Conservation (phyloP, 2,329 filamentous ascomycete species). For the Fusarium brachygibbosum region DNA sequence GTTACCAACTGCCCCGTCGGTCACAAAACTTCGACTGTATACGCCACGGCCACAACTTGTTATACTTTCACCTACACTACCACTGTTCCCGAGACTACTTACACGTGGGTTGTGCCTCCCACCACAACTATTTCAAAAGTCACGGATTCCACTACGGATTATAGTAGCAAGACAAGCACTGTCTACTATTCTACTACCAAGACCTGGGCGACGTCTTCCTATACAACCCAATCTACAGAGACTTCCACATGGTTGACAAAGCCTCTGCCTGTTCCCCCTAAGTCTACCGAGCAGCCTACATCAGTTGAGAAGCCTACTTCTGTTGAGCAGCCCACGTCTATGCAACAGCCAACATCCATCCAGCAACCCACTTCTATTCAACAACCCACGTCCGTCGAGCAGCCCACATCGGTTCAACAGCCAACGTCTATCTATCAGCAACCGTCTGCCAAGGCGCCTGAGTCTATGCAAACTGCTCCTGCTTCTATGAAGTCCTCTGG, state of each 20-base stretch:
- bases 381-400: background rate
- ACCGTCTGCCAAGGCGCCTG: background rate
- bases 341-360: background rate
- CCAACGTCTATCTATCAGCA: background rate
- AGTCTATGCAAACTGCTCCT: background rate
- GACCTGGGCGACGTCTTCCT: conserved; percentile 7
- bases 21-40: conserved; percentile 19
- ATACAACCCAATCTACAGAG: background rate
- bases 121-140: background rate
- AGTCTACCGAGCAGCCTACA: background rate
- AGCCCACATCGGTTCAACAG: background rate
- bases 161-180: background rate
- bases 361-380: background rate
- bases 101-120: background rate
- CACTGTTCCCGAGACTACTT: conserved; percentile 2
- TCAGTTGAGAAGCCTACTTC: background rate
- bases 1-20: conserved; percentile 17
- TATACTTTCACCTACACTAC: conserved; percentile 1
- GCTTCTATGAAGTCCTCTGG: conserved; percentile 1
- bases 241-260: background rate
- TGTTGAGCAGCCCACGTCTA: background rate
- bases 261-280: background rate
- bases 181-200: conserved; percentile 20
- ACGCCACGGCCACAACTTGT: conserved; percentile 28
- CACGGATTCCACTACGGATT: background rate